Base-by-base conservation (phyloP, 345 rosid species). In the Cardamine resedifolia region DNA sequence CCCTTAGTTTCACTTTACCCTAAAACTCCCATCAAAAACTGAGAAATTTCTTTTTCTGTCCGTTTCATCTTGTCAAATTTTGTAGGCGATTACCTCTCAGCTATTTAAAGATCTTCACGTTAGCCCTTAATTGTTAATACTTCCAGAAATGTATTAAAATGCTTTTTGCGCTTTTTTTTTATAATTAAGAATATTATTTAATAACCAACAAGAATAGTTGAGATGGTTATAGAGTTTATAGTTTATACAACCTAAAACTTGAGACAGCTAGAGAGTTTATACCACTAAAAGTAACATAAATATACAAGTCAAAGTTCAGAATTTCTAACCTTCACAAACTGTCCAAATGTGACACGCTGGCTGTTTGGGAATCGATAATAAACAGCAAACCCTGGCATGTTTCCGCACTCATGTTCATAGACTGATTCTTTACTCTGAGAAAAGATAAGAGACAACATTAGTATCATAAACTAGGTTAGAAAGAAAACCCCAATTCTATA, bases 351-450 rank as follows among this genome's bases (percentile, higher is more conserved):
- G 73, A 96, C 99, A 11, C 99, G 96, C 83, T 90, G 95, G 79
- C 99, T 90, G 79, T 96, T 85, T 20, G 99, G 99, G 70, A 80
- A 92, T 80, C 98, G 82, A 76, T 96, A 96, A 74, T 92, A 92
- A 47, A 96, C 98, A 79, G 99, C 99, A 79, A 96, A 96, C 65
- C 99, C 99, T 41, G 99, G 99, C 99, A 86, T 96, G 80, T 96
- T 96, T 71, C 98, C 98, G 31, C 99, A 92, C 73, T 96, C 97
- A 21, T 82, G 84, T 83, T 96, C 99, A 76, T 96, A 96, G 56
- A 96, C 82, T 48, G 98, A 86, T 80, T 96, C 99, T 51, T 90
- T 90, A 64, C 98, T 92, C 98, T 92, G 90, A 15, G 81, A 66
- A 78, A 56, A 61, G 60, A 51, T 66, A 50, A 23, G 36, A 59